Evolutionary conservation across 495 filamentous ascomycete species (phyloP).

Genomic region (Massariosphaeria phaeospora): DNA sequence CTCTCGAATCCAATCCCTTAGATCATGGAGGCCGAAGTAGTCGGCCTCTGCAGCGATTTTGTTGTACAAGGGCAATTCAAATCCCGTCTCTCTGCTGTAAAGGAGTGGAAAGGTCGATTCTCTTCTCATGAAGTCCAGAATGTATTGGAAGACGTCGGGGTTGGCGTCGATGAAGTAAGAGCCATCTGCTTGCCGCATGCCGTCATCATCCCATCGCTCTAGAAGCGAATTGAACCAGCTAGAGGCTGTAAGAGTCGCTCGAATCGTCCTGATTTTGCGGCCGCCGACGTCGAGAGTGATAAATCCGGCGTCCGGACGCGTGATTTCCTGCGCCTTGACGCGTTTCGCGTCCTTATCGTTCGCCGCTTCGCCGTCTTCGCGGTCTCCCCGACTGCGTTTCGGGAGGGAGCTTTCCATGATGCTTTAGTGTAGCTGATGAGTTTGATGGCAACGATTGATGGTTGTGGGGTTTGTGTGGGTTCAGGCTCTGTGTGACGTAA

Average conservation of each 20-base stretch:
- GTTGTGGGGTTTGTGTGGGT: too few species aligned
- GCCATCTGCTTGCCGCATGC: constrained; percentile 25
- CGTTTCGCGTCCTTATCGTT: too few species aligned
- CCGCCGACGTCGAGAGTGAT: constrained; percentile 4
- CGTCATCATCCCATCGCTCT: neutral
- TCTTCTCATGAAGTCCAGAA: constrained; percentile 43
- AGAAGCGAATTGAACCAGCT: neutral
- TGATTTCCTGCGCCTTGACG: too few species aligned
- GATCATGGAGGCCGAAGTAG: constrained; percentile 36
- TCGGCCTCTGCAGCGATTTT: constrained; percentile 38
- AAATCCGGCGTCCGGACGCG: neutral
- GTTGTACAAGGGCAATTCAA: constrained; percentile 39
- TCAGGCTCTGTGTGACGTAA: too few species aligned
- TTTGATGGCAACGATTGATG: too few species aligned
- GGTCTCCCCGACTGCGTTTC: too few species aligned
- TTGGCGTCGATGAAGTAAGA: constrained; percentile 46
- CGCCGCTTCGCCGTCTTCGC: too few species aligned
- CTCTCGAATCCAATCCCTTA: constrained; percentile 35
- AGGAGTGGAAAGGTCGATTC: constrained; percentile 39
- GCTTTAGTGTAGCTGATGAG: too few species aligned
- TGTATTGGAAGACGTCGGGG: constrained; percentile 40
- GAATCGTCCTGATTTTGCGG: constrained; percentile 1
- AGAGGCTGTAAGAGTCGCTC: neutral
- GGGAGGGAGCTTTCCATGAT: too few species aligned
- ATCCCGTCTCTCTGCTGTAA: constrained; percentile 37